Evolutionary conservation across 2,329 filamentous ascomycete species (phyloP).

Genomic region (Diaporthe caulivora): DNA sequence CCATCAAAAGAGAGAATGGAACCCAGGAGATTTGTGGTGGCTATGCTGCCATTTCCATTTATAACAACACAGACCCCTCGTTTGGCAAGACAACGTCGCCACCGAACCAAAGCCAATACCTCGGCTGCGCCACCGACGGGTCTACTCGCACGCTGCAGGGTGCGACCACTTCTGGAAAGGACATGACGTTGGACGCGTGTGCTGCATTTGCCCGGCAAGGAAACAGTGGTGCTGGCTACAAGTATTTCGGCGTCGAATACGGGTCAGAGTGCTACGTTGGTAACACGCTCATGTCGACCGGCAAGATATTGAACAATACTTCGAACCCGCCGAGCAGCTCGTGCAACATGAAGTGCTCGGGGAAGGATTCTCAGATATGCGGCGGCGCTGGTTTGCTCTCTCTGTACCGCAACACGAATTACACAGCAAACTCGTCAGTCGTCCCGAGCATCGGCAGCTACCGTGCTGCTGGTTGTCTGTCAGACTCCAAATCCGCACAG

Average conservation of each 20-base stretch:
- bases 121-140: not conserved
- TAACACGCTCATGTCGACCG: conserved; percentile 1
- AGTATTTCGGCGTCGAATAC: conserved; percentile 8
- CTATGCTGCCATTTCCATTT: conserved; percentile 38
- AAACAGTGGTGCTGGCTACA: conserved; percentile 13
- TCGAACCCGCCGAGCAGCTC: conserved; percentile 24
- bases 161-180: not conserved
- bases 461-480: not conserved
- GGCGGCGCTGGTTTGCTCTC: conserved; percentile 41
- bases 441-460: not conserved
- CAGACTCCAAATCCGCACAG: not conserved
- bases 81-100: conserved; percentile 38
- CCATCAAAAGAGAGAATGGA: conserved; percentile 38
- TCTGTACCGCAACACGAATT: conserved; percentile 35
- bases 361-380: conserved; percentile 39
- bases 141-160: not conserved
- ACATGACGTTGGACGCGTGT: not conserved
- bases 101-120: not conserved
- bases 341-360: conserved; percentile 41
- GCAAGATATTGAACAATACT: not conserved
- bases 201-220: conserved; percentile 1
- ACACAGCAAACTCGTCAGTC: conserved; percentile 20
- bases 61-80: conserved; percentile 32
- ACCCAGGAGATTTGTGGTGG: conserved; percentile 40
- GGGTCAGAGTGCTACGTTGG: conserved; percentile 6